Evolutionary conservation across 192 early-diverging fungal genomes (phyloP).

Genomic region (Backusella tarrabulga): DNA sequence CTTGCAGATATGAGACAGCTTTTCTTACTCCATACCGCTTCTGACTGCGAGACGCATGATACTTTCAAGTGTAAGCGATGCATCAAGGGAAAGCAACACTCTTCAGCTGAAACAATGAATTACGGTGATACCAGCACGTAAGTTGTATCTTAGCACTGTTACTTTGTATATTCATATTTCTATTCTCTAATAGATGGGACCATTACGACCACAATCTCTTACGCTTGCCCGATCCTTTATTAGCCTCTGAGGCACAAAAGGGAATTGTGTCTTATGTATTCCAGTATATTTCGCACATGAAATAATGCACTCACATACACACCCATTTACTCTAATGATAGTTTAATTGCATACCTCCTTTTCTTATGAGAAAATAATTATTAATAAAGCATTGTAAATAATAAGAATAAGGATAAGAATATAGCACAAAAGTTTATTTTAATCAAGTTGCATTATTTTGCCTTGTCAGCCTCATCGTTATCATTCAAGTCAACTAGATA

Average conservation of each 20-base stretch:
- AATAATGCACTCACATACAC: neutral
- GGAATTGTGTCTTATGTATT: conserved; percentile 74
- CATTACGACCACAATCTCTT: conserved; percentile 61
- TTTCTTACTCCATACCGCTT: conserved; percentile 73
- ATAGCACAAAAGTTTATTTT: neutral
- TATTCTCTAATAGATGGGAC: conserved; percentile 59
- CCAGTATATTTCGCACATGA: conserved; percentile 70
- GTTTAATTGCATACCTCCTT: neutral
- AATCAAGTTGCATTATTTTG: neutral
- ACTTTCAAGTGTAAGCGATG: conserved; percentile 95
- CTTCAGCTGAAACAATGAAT: conserved; percentile 59
- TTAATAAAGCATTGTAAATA: neutral
- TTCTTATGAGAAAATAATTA: neutral
- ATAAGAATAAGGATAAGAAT: neutral
- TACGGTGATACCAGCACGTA: conserved; percentile 75
- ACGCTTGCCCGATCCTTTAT: conserved; percentile 59
- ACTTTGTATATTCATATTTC: neutral
- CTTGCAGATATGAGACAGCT: conserved; percentile 85
- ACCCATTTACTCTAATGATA: neutral
- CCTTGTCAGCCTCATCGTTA: neutral
- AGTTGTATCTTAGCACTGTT: conserved; percentile 12
- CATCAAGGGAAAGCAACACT: conserved; percentile 77
- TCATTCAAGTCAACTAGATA: neutral
- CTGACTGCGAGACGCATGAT: conserved; percentile 91
- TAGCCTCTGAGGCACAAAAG: conserved; percentile 59